phyloP scores from a whole-genome alignment of 139 green algal genomes.

The Trebouxia sp. region DNA sequence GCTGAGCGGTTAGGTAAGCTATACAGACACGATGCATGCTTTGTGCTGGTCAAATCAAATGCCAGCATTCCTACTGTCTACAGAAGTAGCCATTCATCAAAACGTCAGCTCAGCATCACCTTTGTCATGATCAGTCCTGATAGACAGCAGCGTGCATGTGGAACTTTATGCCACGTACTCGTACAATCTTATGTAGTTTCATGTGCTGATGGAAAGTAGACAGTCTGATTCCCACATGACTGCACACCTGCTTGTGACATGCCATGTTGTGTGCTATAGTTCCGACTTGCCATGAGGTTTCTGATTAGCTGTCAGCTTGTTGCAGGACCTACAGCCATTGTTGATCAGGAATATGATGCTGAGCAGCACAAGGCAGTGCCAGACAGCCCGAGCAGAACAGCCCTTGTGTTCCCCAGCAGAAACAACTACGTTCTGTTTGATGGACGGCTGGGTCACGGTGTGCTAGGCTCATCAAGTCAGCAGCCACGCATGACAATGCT shows the following conservation, averaged over 20 bases:
- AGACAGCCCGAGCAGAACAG: constrained; percentile 36
- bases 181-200: too few relatives aligned
- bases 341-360: constrained; percentile 59
- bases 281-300: too few relatives aligned
- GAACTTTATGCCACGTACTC: neutral
- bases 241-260: neutral
- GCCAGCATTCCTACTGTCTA: neutral
- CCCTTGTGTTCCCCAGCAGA: constrained; percentile 51
- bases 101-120: too few relatives aligned
- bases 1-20: neutral
- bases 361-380: constrained; percentile 34
- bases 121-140: too few relatives aligned
- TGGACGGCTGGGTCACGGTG: constrained; percentile 65
- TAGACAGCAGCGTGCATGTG: neutral
- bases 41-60: neutral
- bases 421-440: constrained; percentile 65
- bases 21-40: neutral
- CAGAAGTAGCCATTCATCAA: too few relatives aligned
- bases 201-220: too few relatives aligned
- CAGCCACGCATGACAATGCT: constrained; percentile 52
- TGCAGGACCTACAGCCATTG: constrained; percentile 68
- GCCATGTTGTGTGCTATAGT: too few relatives aligned
- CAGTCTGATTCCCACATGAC: too few relatives aligned
- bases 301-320: neutral
- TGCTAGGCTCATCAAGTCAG: constrained; percentile 50